phyloP scores from a whole-genome alignment of 257 asterid species.

The Oldenlandia corymbosa region DNA sequence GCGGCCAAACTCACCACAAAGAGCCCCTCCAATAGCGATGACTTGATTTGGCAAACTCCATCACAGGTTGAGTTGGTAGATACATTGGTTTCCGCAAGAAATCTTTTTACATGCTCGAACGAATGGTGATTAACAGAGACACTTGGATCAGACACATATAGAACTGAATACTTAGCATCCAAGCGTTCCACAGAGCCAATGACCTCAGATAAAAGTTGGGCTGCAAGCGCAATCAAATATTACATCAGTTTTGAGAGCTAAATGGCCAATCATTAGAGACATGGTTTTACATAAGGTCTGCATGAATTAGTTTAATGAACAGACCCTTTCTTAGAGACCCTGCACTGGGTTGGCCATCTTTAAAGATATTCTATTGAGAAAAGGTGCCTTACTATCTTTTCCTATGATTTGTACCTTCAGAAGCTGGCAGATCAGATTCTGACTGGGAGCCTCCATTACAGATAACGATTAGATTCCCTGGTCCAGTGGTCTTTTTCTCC shows the following conservation, averaged over 20 bases:
- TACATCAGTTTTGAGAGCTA: slow-evolving; percentile 12
- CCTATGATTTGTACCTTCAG: slow-evolving; percentile 47
- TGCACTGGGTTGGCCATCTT: too few species aligned
- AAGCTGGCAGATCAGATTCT: slow-evolving; percentile 35
- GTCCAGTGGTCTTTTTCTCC: slow-evolving; percentile 39
- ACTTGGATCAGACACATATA: slow-evolving; percentile 77
- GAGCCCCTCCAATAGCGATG: slow-evolving; percentile 86
- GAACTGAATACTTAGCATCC: slow-evolving; percentile 63
- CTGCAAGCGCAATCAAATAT: slow-evolving; percentile 42
- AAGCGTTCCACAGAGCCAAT: slow-evolving; percentile 55
- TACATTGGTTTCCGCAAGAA: slow-evolving; percentile 77
- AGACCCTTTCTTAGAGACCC: too few species aligned
- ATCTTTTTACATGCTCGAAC: slow-evolving; percentile 53
- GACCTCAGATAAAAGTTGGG: slow-evolving; percentile 61
- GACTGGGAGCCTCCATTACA: slow-evolving; percentile 51
- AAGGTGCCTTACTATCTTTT: neutral
- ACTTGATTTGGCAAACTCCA: slow-evolving; percentile 84
- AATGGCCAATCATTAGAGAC: neutral
- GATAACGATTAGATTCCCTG: slow-evolving; percentile 57
- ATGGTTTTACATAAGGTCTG: too few species aligned
- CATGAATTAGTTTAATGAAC: too few species aligned
- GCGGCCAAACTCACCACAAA: slow-evolving; percentile 62
- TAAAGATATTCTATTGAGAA: slow-evolving; percentile 2
- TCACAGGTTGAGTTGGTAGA: slow-evolving; percentile 61
- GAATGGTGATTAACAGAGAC: slow-evolving; percentile 37